These are phyloP conservation scores for Aquilaria agallochum DNA, from an alignment of 441 rosid genomes.

Conservation along the genomic window DNA sequence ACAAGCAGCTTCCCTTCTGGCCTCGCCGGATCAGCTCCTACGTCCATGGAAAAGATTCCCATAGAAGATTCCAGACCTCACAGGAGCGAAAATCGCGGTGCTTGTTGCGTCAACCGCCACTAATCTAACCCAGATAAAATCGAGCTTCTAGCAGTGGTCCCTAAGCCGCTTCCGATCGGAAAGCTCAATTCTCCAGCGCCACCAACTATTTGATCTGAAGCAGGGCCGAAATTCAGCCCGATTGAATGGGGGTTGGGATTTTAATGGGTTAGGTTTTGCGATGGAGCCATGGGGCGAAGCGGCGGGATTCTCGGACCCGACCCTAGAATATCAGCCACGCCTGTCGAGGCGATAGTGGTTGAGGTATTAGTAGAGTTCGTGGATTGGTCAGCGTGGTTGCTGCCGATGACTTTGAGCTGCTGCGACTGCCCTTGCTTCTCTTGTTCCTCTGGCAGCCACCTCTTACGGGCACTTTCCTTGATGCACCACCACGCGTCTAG, in stretches of 20 bases:
- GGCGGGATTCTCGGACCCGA: conserved; percentile 48
- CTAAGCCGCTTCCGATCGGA: conserved; percentile 42
- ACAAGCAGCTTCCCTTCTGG: conserved; percentile 27
- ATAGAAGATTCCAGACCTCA: conserved; percentile 59
- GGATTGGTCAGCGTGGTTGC: conserved; percentile 28
- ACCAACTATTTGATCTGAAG: conserved; percentile 29
- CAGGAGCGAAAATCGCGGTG: conserved; percentile 47
- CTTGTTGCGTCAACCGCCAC: conserved; percentile 58
- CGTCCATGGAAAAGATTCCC: conserved; percentile 63
- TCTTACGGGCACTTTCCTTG: conserved; percentile 82
- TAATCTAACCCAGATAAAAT: conserved; percentile 47
- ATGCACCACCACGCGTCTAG: conserved; percentile 95
- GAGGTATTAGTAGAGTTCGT: conserved; percentile 38
- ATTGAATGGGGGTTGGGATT: conserved; percentile 31
- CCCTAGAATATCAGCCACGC: conserved; percentile 36
- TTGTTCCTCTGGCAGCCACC: conserved; percentile 90
- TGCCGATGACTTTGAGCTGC: conserved; percentile 42
- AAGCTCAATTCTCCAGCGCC: conserved; percentile 47
- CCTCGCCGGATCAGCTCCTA: conserved; percentile 23
- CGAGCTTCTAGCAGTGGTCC: conserved; percentile 22
- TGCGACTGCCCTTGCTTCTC: conserved; percentile 53
- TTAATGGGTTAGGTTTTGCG: conserved; percentile 48
- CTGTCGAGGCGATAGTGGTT: conserved; percentile 27
- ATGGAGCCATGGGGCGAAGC: conserved; percentile 53
- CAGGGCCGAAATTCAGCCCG: conserved; percentile 49